These are phyloP conservation scores for Aureobasidium sp. DNA, from an alignment of 2,329 filamentous ascomycete genomes.

Conservation along the genomic window DNA sequence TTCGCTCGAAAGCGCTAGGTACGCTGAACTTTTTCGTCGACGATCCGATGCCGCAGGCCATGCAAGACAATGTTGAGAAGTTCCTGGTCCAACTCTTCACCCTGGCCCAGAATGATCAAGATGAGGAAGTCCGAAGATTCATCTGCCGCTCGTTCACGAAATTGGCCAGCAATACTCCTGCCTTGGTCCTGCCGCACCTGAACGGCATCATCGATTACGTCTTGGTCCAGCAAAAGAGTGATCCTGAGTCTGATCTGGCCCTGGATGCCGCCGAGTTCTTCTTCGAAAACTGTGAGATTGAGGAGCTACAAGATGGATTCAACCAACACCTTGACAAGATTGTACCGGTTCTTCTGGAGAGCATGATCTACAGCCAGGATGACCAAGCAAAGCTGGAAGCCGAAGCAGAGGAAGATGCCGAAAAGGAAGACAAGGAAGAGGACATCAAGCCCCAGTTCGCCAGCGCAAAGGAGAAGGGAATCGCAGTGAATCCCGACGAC, in stretches of 20 bases:
- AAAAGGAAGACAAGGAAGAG: constrained; percentile 80
- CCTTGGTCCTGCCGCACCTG: constrained; percentile 86
- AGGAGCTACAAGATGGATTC: constrained; percentile 67
- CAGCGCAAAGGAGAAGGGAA: constrained; percentile 40
- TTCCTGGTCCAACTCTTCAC: constrained; percentile 78
- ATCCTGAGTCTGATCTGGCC: constrained; percentile 78
- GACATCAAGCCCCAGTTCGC: constrained; percentile 93
- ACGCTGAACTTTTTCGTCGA: constrained; percentile 90
- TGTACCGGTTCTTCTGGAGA: constrained; percentile 81
- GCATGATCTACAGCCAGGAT: constrained; percentile 95
- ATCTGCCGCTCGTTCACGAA: constrained; percentile 92
- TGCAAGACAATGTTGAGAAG: constrained; percentile 71
- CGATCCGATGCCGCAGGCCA: constrained; percentile 62
- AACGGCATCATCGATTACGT: constrained; percentile 87
- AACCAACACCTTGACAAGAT: constrained; percentile 75
- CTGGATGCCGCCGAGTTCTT: constrained; percentile 97
- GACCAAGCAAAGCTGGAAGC: constrained; percentile 80
- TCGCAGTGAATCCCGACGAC: constrained; percentile 31
- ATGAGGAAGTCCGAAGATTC: constrained; percentile 77
- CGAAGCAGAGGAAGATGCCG: constrained; percentile 73
- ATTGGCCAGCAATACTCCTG: constrained; percentile 81
- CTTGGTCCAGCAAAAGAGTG: constrained; percentile 74
- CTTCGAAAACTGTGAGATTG: constrained; percentile 86
- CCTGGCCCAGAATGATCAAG: constrained; percentile 63
- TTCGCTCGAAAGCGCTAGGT: constrained; percentile 71